phyloP scores from a whole-genome alignment of 768 basidiomycete species.

The Imleria badia region DNA sequence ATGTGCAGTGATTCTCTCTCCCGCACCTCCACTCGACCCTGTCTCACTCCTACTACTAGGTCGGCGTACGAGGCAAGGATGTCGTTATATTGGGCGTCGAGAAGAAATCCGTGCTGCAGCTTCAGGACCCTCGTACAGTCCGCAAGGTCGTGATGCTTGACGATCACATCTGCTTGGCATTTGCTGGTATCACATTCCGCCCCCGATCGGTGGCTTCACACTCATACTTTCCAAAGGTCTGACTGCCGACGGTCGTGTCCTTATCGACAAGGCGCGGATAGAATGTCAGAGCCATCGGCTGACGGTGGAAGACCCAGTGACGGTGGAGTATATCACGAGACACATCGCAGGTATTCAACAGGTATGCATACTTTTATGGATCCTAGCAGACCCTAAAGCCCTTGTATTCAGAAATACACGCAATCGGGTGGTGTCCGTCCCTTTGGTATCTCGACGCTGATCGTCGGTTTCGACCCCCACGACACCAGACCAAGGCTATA shows the following conservation, averaged over 20 bases:
- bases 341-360: constrained; percentile 99
- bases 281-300: constrained; percentile 98
- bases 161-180: constrained; percentile 95
- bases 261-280: constrained; percentile 96
- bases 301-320: constrained; percentile 97
- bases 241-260: constrained; percentile 94
- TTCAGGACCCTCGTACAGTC: constrained; percentile 97
- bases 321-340: constrained; percentile 97
- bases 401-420: constrained; percentile 73
- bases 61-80: constrained; percentile 92
- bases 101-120: constrained; percentile 96
- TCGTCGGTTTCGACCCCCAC: constrained; percentile 95
- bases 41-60: constrained; percentile 45
- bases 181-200: constrained; percentile 71
- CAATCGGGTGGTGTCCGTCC: constrained; percentile 99
- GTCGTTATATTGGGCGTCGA: constrained; percentile 97
- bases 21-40: not conserved
- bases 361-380: constrained; percentile 42
- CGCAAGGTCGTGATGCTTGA: constrained; percentile 98
- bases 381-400: not conserved
- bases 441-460: constrained; percentile 95
- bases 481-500: constrained; percentile 87
- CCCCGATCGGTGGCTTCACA: constrained; percentile 3
- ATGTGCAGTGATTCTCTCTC: constrained; percentile 69
- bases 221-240: constrained; percentile 57